Evolutionary conservation across 371 early-diverging fungal species (phyloP), one percentile per base, ranked within the genome.

Genomic region (Actinomortierella wolfii): DNA sequence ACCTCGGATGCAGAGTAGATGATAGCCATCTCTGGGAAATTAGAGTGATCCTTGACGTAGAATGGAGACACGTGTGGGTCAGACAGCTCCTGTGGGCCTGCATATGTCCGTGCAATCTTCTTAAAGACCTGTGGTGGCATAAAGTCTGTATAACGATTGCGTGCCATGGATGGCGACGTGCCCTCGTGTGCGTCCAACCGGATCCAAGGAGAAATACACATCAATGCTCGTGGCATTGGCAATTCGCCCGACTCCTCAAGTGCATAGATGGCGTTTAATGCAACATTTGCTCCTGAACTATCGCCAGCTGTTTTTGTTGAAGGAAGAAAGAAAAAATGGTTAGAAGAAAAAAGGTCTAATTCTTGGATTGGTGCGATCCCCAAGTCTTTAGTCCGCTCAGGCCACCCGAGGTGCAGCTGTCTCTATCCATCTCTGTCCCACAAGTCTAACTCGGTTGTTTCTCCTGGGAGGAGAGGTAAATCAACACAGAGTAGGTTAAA

Each of bases 121-220:
- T 73, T 54, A 45, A 73, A 73, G 45, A 73, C 73, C 23, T 73
- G 73, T 17, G 73, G 73, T 2, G 73, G 73, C 67, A 73, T 62
- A 46, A 62, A 73, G 50, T 73, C 73, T 0, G 73, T 63, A 23
- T 43, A 58, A 46, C 73, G 73, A 42, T 73, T 73, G 28, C 59
- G 73, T 13, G 73, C 73, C 73, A 73, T 66, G 13, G 73, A 73
- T 2, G 73, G 73, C 4, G 73, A 66, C 21, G 58, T 48, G n/a
- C 21, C 26, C 23, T 56, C 57, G 20, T 66, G 51, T 13, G 67
- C 73, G 25, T 73, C 73, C 42, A 73, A 51, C 2, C 73, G 73
- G 47, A 66, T 47, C 73, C 73, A 73, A n/a, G 73, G 73, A 14
- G 67, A 66, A 46, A 73, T 66, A 39, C 66, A 62, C 25, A 73